Evolutionary conservation across 83 land plant species (phyloP).

Genomic region (Diphasiastrum complanatum): DNA sequence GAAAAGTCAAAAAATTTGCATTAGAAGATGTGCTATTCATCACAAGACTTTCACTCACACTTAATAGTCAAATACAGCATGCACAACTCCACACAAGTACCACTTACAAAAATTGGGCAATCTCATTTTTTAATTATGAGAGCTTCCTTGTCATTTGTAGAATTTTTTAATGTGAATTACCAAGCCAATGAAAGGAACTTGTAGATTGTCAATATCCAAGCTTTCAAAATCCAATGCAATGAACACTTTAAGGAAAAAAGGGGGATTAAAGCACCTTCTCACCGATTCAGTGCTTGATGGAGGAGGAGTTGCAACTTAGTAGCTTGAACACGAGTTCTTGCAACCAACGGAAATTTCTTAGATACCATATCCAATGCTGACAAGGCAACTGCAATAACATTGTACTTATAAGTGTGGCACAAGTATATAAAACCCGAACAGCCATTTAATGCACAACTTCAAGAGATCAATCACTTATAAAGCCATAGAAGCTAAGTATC

Average conservation of each 20-base stretch:
- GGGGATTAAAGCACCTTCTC: not conserved
- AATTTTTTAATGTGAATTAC: too few relatives aligned
- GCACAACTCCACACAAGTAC: not conserved
- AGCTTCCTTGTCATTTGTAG: too few relatives aligned
- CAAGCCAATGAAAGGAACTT: not conserved
- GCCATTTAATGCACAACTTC: too few relatives aligned
- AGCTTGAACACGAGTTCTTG: conserved; percentile 54
- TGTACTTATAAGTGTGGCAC: not conserved
- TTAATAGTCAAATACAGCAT: too few relatives aligned
- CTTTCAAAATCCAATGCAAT: too few relatives aligned
- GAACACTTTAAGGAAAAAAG: not conserved
- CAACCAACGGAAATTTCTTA: conserved; percentile 53
- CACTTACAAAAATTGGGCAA: too few relatives aligned
- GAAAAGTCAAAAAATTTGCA: not conserved
- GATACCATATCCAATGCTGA: conserved; percentile 67
- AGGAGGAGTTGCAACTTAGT: conserved; percentile 72
- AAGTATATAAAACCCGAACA: not conserved
- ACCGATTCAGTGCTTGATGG: conserved; percentile 81
- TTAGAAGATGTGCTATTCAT: too few relatives aligned
- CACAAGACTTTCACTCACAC: too few relatives aligned
- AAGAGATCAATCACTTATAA: too few relatives aligned
- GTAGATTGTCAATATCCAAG: too few relatives aligned
- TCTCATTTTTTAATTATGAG: too few relatives aligned
- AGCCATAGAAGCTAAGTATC: too few relatives aligned
- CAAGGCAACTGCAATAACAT: conserved; percentile 54